Evolutionary conservation across 345 rosid species (phyloP), one percentile per base, ranked within the genome.

Genomic region (Limnanthes douglasii): DNA sequence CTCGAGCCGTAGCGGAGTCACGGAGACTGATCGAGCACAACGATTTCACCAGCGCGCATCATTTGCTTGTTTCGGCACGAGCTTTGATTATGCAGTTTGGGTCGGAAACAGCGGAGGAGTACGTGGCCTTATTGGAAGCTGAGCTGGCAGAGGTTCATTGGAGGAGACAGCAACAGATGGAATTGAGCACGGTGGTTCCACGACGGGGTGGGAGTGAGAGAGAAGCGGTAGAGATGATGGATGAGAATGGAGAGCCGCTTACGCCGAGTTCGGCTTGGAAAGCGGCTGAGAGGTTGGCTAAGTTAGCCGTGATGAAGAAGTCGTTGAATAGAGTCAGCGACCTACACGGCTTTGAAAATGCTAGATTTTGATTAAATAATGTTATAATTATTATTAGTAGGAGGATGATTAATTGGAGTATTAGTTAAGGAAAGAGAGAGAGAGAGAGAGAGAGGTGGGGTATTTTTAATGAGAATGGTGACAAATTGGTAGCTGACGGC

Each of bases 271-370:
- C 92, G 39, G 86, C 94, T 37, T 78, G 94, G 97, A 63, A 93
- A 59, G 81, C 94, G 15, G 97, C 94, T 21, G 94, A 86, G 75
- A 75, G 61, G 53, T 39, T 86, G 65, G 97, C 97, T 39, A 78
- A 81, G 54, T 56, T 81, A 34, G 94, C 94, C 25, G 62, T 75
- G 34, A 65, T 68, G 85, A 86, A 74, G 65, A 78, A 68, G 68
- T 72, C 78, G 17, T 39, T 79, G 75, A 75, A 61, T 45, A 55
- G 71, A 46, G 83, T 65, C 34, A 64, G 94, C 59, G 93, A 86
- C 51, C 59, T 86, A 70, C 97, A 86, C 68, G 97, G 97, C 64
- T 86, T 86, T 39, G 97, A 86, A 54, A 75, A 78, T 38, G 97
- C 94, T 18, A 75, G 97, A 59, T 86, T 86, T 62, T 82, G 63